Evolutionary conservation across 306 rosid species (phyloP).

Genomic region (Vigna unguiculata): DNA sequence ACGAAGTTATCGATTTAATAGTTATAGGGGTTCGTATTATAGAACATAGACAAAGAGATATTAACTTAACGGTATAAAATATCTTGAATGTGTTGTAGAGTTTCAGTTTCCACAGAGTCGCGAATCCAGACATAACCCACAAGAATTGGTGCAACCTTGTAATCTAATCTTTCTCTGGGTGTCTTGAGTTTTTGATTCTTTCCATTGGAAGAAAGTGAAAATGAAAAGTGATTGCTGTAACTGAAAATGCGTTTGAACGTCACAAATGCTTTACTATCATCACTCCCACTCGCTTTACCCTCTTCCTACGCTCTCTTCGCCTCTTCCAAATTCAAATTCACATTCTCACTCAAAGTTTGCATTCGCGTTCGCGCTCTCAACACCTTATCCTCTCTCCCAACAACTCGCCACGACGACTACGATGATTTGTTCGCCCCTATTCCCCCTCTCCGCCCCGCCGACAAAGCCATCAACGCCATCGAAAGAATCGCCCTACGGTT

Average conservation of each 20-base stretch:
- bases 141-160: too few relatives aligned
- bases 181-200: neutral
- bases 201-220: neutral
- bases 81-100: too few relatives aligned
- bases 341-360: slow-evolving; percentile 34
- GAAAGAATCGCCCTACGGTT: slow-evolving; percentile 80
- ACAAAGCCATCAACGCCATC: slow-evolving; percentile 68
- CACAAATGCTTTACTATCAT: slow-evolving; percentile 51
- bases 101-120: too few relatives aligned
- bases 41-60: too few relatives aligned
- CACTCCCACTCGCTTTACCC: slow-evolving; percentile 51
- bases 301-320: neutral
- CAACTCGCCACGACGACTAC: slow-evolving; percentile 41
- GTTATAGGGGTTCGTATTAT: too few relatives aligned
- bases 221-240: neutral
- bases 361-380: slow-evolving; percentile 45
- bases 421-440: slow-evolving; percentile 43
- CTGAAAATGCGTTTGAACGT: slow-evolving; percentile 58
- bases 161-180: neutral
- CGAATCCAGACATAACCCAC: too few relatives aligned
- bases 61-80: neutral
- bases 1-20: too few relatives aligned
- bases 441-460: slow-evolving; percentile 39
- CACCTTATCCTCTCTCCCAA: slow-evolving; percentile 50
- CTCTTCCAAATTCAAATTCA: slow-evolving; percentile 43